A percentile compares a stretch with the other conserved stretches of the same genome.
These are phyloP conservation scores for Pyrenochaeta sp. DNA, from an alignment of 2,329 filamentous ascomycete genomes.

Conservation along the genomic window DNA sequence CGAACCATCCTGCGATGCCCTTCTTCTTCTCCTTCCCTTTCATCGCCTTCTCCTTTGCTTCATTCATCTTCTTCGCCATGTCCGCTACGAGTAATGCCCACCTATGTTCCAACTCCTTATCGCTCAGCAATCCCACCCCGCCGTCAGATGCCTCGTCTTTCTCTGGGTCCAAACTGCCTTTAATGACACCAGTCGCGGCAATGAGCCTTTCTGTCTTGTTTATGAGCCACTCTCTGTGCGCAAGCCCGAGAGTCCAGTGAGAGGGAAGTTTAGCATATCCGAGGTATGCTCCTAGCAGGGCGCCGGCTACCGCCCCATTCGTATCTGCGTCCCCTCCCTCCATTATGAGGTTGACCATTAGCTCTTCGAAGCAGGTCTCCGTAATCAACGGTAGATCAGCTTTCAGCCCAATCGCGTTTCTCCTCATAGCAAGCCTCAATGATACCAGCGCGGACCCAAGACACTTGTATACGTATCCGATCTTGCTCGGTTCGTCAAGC, in stretches of 20 bases:
- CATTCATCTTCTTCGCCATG: constrained; percentile 1
- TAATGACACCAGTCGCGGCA: constrained; percentile 49
- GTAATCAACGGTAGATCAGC: constrained; percentile 1
- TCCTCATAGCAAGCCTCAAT: constrained; percentile 56
- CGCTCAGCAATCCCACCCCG: constrained; percentile 27
- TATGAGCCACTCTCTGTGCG: constrained; percentile 57
- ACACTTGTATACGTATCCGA: constrained; percentile 65
- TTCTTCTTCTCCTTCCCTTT: neutral
- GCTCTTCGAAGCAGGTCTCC: constrained; percentile 53
- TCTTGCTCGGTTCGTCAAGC: constrained; percentile 56
- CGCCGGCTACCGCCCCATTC: constrained; percentile 63
- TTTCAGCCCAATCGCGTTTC: neutral
- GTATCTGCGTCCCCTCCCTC: constrained; percentile 64
- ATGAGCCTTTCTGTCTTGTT: constrained; percentile 55
- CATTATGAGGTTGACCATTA: constrained; percentile 61
- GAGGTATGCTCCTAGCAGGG: constrained; percentile 59
- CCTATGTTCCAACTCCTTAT: neutral
- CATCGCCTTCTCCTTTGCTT: neutral
- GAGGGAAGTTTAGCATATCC: constrained; percentile 58
- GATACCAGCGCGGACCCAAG: constrained; percentile 59
- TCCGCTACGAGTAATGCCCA: neutral
- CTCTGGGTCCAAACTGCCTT: constrained; percentile 44
- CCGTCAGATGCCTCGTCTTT: constrained; percentile 54
- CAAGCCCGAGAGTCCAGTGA: constrained; percentile 61
- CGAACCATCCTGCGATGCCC: neutral